These are phyloP conservation scores for Rhinocladiella similis DNA, from an alignment of 2,329 filamentous ascomycete species.

Conservation along the genomic window DNA sequence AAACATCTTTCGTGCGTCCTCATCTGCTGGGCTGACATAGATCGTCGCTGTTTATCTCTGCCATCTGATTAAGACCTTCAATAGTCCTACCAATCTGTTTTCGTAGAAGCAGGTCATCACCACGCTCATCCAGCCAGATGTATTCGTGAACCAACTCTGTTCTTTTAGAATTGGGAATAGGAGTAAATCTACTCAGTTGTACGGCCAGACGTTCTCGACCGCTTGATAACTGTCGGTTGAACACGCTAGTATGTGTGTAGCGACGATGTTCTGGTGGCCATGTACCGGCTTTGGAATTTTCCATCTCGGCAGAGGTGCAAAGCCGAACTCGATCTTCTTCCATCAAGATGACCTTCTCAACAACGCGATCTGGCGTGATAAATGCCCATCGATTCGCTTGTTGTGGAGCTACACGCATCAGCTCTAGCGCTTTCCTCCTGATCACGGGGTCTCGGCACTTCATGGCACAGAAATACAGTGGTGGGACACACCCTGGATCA, in stretches of 20 bases:
- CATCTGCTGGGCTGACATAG: too few species aligned
- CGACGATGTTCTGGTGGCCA: slow-evolving; percentile 15
- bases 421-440: slow-evolving; percentile 29
- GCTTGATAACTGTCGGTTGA: background rate
- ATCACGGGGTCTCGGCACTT: slow-evolving; percentile 37
- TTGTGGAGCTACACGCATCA: slow-evolving; percentile 18
- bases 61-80: too few species aligned
- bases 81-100: too few species aligned
- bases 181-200: slow-evolving; percentile 7
- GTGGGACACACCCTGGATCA: slow-evolving; percentile 35
- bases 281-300: background rate
- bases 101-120: too few species aligned
- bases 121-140: slow-evolving; percentile 11
- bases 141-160: slow-evolving; percentile 9
- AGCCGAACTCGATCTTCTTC: slow-evolving; percentile 11
- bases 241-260: slow-evolving; percentile 9
- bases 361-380: slow-evolving; percentile 6
- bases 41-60: too few species aligned
- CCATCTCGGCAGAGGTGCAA: background rate
- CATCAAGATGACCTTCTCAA: slow-evolving; percentile 13
- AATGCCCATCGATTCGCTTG: slow-evolving; percentile 20
- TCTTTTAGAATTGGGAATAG: background rate
- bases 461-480: slow-evolving; percentile 36
- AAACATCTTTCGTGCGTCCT: too few species aligned
- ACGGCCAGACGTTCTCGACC: slow-evolving; percentile 9